Base-by-base conservation (phyloP, 1,284 basidiomycete genomes). In the Baeospora myosura region DNA sequence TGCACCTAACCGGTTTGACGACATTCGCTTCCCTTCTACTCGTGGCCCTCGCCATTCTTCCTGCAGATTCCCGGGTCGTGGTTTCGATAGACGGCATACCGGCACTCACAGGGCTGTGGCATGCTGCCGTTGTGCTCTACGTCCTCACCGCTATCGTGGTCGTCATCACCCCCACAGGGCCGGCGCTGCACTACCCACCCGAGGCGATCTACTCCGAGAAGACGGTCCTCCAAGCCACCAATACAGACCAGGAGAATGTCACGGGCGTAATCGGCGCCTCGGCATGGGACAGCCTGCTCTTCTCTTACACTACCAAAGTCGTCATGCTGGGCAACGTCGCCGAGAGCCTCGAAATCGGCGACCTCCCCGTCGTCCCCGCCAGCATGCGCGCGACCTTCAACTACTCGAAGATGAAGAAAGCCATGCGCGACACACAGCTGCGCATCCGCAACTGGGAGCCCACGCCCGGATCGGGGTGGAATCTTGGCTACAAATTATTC, bases 221-320 rank as follows among this genome's bases (percentile, higher is more conserved):
- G 58, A 76, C 66, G 0, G 64, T 84, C 18, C 62, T 69, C 44
- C 56, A 65, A 6, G 68, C 72, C 17, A 81, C 77, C 2, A 80
- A 78, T 39, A 57, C 53, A 16, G 72, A 76, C 30, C 57, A 70
- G 25, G 72, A 79, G 49, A 88, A 88, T 48, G 84, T 87, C 10
- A 78, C 73, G 40, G 82, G 81, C 2, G 20, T 38, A 12, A 24
- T 44, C 61, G 65, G 65, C 43, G 66, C 68, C 10, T 81, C 75
- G 4, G 69, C 81, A 1, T 76, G 74, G 62, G 76, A 75, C 40
- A 66, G 67, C 41, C 60, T 90, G 3, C 59, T 90, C 7, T 94
- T 93, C 62, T 80, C 78, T 10, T 92, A 90, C 58, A 88, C 84
- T 20, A 88, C 85, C 1, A 81, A 82, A 48, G 86, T 93, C 5